phyloP scores from a whole-genome alignment of 2,329 filamentous ascomycete species.

The Venturia aucupariae region DNA sequence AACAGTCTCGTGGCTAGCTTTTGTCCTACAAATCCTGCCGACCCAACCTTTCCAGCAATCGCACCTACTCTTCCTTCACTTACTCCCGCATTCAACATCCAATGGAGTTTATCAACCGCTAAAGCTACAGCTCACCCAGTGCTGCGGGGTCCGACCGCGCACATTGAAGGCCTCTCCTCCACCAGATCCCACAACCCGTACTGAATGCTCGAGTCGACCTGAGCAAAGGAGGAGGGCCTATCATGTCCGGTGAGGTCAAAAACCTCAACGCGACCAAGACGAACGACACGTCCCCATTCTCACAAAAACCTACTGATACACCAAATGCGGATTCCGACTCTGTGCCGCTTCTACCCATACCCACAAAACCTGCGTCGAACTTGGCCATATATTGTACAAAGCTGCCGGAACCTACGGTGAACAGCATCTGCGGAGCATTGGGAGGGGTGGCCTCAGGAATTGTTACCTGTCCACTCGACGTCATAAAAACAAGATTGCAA shows the following conservation, averaged over 20 bases:
- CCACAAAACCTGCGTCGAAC: slow-evolving; percentile 20
- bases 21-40: neutral
- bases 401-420: slow-evolving; percentile 52
- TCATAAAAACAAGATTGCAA: slow-evolving; percentile 97
- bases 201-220: slow-evolving; percentile 9
- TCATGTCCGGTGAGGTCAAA: slow-evolving; percentile 28
- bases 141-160: slow-evolving; percentile 10
- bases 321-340: neutral
- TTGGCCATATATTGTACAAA: slow-evolving; percentile 34
- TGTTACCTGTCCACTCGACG: slow-evolving; percentile 92
- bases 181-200: slow-evolving; percentile 1
- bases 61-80: neutral
- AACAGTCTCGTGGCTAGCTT: neutral
- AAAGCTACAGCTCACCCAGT: slow-evolving; percentile 23
- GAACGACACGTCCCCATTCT: slow-evolving; percentile 18
- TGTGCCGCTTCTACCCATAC: neutral
- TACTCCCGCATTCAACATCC: slow-evolving; percentile 17
- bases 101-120: slow-evolving; percentile 34
- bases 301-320: neutral
- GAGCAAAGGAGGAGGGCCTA: slow-evolving; percentile 6
- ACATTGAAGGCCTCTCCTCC: slow-evolving; percentile 9
- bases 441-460: slow-evolving; percentile 90
- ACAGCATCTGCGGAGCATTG: slow-evolving; percentile 76
- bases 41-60: neutral
- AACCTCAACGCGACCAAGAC: slow-evolving; percentile 21